Evolutionary conservation across 345 rosid genomes (phyloP), one percentile per base, ranked within the genome.

Genomic region (Pistacia vera): DNA sequence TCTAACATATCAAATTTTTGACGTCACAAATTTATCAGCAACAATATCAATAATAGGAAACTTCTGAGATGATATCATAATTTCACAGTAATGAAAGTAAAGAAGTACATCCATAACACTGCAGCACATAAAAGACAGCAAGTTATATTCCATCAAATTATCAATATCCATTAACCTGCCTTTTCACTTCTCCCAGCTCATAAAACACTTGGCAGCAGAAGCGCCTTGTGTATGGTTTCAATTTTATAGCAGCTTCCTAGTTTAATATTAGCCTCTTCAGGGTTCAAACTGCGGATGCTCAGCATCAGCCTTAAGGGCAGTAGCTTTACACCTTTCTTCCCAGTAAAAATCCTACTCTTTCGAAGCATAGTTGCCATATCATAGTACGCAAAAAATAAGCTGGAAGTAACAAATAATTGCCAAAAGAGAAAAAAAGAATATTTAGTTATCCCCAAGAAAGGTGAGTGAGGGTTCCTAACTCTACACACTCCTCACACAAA

Each of bases 191-290:
- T 22, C 78, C 81, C 57, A 79, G 52, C 33, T 73, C 70, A 76
- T 33, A 66, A 83, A 85, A 71, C 92, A 85, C 55, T 81, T 81
- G 0, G 89, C 92, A 2, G 89, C 92, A 44, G 20, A 57, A 59
- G 82, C 85, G 83, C 83, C 77, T 77, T 81, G 52, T 88, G 88
- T 44, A 89, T 89, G 9, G 87, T 66, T 64, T 80, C 66, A 79
- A 87, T 11, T 86, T 81, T 63, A 81, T 82, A 33, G 89, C 90
- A 63, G 93, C 93, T 80, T 84, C 86, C 80, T 20, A 81, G 81
- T 35, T 64, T 55, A 72, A 13, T 28, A 16, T 76, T 71, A 56
- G 88, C 82, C 81, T 33, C 81, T 60, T 75, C 82, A 44, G 83
- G 84, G 71, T 81, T 85, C 56, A 72, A 83, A 69, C 70, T 22